phyloP scores from a whole-genome alignment of 1,284 basidiomycete species.

The Meira miltonrushii region DNA sequence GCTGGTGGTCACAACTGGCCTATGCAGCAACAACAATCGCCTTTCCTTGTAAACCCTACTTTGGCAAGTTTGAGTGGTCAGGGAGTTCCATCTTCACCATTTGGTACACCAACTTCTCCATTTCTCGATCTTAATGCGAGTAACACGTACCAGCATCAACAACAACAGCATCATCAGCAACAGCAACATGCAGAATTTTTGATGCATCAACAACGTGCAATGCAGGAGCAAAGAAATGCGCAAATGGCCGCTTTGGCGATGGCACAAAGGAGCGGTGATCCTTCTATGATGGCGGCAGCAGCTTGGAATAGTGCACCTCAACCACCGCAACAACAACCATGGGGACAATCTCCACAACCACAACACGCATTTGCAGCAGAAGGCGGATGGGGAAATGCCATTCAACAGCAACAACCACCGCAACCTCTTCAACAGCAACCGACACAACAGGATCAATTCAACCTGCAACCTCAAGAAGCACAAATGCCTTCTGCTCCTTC shows the following conservation, averaged over 20 bases:
- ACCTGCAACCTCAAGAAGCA: neutral
- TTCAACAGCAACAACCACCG: constrained; percentile 1
- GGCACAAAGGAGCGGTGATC: constrained; percentile 1
- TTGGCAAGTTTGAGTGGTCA: too few relatives aligned
- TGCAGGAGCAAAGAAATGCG: constrained; percentile 5
- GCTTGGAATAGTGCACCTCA: too few relatives aligned
- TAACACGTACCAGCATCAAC: neutral
- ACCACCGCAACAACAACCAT: too few relatives aligned
- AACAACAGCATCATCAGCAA: constrained; percentile 17
- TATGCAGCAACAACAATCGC: too few relatives aligned
- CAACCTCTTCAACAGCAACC: constrained; percentile 6
- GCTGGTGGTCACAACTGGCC: too few relatives aligned
- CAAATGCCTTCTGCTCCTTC: neutral
- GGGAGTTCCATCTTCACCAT: neutral
- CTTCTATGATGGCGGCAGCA: neutral
- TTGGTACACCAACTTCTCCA: neutral
- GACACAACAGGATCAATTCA: neutral
- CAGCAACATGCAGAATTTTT: constrained; percentile 3
- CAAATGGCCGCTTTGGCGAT: constrained; percentile 1
- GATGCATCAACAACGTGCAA: neutral
- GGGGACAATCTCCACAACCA: too few relatives aligned
- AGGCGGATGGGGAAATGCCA: too few relatives aligned
- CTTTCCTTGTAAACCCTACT: too few relatives aligned
- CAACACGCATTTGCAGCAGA: too few relatives aligned
- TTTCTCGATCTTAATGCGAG: neutral